Conservation (phyloP, 495 filamentous ascomycete species). For the Talaromyces stipitatus region DNA sequence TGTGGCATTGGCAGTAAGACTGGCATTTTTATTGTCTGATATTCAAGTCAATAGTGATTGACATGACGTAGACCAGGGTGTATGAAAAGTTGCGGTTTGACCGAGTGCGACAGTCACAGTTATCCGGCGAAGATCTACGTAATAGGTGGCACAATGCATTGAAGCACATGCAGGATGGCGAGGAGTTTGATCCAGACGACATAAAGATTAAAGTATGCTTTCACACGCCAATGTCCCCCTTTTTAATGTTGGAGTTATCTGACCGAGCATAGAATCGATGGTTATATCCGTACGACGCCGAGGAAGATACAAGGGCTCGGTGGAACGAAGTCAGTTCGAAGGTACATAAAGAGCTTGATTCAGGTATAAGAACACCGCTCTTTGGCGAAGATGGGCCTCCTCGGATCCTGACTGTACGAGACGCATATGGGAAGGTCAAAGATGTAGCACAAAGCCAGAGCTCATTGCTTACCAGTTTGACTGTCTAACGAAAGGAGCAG, state of each 20-base stretch:
- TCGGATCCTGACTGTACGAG: neutral
- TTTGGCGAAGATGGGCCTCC: neutral
- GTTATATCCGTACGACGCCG: slow-evolving; percentile 1
- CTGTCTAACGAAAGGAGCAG: neutral
- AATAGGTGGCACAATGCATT: slow-evolving; percentile 1
- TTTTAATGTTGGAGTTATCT: neutral
- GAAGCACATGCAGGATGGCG: neutral
- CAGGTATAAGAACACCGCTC: neutral
- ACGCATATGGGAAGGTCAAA: slow-evolving; percentile 3
- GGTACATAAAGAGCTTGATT: neutral
- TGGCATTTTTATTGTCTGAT: neutral
- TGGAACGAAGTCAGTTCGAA: slow-evolving; percentile 1
- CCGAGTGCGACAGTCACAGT: neutral
- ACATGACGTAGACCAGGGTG: neutral
- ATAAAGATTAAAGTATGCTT: slow-evolving; percentile 3
- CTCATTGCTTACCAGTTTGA: neutral
- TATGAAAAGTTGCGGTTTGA: slow-evolving; percentile 1
- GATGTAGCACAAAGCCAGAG: neutral
- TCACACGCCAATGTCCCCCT: too few species aligned
- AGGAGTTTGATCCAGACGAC: neutral
- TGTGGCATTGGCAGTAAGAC: neutral
- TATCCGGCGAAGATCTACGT: slow-evolving; percentile 3
- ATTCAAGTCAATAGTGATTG: neutral
- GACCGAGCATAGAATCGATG: neutral
- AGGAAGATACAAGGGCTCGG: neutral